Evolutionary conservation across 345 rosid genomes (phyloP).

Genomic region (Pistacia integerrima): DNA sequence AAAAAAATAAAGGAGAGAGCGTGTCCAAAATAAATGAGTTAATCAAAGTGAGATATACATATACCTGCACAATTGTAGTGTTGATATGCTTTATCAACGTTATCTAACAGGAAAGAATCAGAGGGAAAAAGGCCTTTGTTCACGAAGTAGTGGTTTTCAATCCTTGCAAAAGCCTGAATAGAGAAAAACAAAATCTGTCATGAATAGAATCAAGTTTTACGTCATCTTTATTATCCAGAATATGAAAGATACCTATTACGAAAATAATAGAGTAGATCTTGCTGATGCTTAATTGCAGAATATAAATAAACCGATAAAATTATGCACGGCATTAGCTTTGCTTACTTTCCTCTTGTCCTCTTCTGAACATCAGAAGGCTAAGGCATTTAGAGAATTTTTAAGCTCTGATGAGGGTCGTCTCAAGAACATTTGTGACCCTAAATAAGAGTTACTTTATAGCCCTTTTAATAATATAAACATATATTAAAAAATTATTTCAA

Average conservation of each 20-base stretch:
- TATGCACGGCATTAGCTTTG: too few species aligned
- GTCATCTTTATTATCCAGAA: not conserved
- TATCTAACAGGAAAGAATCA: slow-evolving; percentile 81
- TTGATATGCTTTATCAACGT: slow-evolving; percentile 82
- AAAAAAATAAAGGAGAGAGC: not conserved
- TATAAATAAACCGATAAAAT: not conserved
- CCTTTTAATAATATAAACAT: too few species aligned
- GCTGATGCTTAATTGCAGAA: not conserved
- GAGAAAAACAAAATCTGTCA: slow-evolving; percentile 12
- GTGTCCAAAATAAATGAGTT: not conserved
- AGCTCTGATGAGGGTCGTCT: not conserved
- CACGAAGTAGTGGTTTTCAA: slow-evolving; percentile 83
- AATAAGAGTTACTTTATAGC: too few species aligned
- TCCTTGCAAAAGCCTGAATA: slow-evolving; percentile 91
- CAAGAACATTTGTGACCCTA: too few species aligned
- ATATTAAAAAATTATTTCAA: too few species aligned
- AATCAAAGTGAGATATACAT: slow-evolving; percentile 24
- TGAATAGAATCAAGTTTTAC: not conserved
- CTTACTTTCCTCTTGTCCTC: not conserved
- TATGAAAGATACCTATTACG: not conserved
- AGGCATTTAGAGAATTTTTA: not conserved
- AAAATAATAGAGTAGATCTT: slow-evolving; percentile 5
- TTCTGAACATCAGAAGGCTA: not conserved
- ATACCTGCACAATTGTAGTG: slow-evolving; percentile 84
- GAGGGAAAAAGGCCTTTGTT: slow-evolving; percentile 82